Conservation (phyloP, 805 yeast genomes). For the Ogataea pini region DNA sequence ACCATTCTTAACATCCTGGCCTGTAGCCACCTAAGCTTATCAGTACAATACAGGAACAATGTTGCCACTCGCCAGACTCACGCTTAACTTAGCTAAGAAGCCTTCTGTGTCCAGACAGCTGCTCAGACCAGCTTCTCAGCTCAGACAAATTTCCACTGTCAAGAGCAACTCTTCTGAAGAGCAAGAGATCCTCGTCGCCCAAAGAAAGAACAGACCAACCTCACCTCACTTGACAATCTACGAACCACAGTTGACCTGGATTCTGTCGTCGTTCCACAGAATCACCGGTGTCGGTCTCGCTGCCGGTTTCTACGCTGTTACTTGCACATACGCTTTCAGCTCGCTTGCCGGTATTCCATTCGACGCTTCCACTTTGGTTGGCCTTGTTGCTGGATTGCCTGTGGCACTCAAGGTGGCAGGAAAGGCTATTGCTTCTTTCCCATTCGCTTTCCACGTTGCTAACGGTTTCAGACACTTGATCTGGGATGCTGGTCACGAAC, state of each 20-base stretch:
- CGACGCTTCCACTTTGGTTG: conserved; percentile 54
- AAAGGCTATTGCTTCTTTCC: conserved; percentile 73
- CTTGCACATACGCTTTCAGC: conserved; percentile 72
- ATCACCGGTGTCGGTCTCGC: conserved; percentile 85
- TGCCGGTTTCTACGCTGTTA: conserved; percentile 72
- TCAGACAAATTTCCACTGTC: conserved; percentile 42
- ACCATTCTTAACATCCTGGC: too few species aligned
- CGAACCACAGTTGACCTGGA: conserved; percentile 87
- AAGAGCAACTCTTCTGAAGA: conserved; percentile 62
- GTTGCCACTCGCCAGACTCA: conserved; percentile 24
- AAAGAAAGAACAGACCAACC: conserved; percentile 83
- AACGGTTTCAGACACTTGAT: conserved; percentile 91
- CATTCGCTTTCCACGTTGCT: conserved; percentile 82
- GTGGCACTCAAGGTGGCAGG: conserved; percentile 56
- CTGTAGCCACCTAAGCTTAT: too few species aligned
- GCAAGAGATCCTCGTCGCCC: conserved; percentile 69
- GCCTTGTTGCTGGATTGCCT: conserved; percentile 64
- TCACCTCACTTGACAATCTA: conserved; percentile 91
- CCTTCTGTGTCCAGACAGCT: conserved; percentile 19
- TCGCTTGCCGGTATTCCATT: conserved; percentile 60
- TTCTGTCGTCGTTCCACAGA: conserved; percentile 81
- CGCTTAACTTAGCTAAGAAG: conserved; percentile 20
- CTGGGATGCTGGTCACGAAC: conserved; percentile 87
- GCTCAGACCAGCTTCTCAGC: conserved; percentile 22
- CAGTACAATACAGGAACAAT: conserved; percentile 7